Evolutionary conservation across 371 early-diverging fungal species (phyloP).

Genomic region (Zychaea mexicana): DNA sequence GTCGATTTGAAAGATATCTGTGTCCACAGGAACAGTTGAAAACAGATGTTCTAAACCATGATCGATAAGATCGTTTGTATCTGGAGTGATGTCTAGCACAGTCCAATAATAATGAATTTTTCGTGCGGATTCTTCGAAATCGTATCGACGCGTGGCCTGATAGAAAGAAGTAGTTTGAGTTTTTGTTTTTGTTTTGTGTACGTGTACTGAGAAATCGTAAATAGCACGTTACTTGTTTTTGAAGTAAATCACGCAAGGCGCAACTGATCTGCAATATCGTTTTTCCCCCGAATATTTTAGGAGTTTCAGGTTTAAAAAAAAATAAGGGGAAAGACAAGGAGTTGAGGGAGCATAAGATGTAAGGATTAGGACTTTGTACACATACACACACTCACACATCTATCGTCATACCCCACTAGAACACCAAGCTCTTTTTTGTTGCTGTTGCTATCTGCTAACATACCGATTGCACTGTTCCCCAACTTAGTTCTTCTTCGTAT

Average conservation of each 20-base stretch:
- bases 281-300: background rate
- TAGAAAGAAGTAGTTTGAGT: background rate
- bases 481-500: slow-evolving; percentile 22
- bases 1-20: background rate
- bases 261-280: slow-evolving; percentile 24
- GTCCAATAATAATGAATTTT: slow-evolving; percentile 28
- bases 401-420: background rate
- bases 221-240: slow-evolving; percentile 18
- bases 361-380: background rate
- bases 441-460: background rate
- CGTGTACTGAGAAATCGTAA: background rate
- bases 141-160: slow-evolving; percentile 11
- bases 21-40: background rate
- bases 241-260: slow-evolving; percentile 24
- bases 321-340: background rate
- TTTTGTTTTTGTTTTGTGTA: background rate
- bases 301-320: slow-evolving; percentile 3
- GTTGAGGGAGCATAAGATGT: background rate
- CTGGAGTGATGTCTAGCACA: slow-evolving; percentile 8
- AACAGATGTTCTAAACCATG: slow-evolving; percentile 8
- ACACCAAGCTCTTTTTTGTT: background rate
- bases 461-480: slow-evolving; percentile 28
- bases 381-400: background rate
- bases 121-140: slow-evolving; percentile 17
- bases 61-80: slow-evolving; percentile 12